A percentile compares a stretch with the other conserved stretches of the same genome.
These are phyloP conservation scores for Aurinia saxatilis DNA, from an alignment of 345 rosid species.

Conservation along the genomic window DNA sequence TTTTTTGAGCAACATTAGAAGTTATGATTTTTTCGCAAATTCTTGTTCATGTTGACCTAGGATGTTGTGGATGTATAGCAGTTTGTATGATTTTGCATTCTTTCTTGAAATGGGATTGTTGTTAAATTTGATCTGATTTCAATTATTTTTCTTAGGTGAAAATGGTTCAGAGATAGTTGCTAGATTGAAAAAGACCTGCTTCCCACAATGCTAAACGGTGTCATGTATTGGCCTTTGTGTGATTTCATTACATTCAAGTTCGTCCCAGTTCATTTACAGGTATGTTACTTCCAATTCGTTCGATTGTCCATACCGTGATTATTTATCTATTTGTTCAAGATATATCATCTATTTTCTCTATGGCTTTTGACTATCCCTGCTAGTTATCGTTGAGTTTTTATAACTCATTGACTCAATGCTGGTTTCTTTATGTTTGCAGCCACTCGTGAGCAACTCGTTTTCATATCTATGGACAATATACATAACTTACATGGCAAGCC, in stretches of 20 bases:
- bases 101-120: not conserved
- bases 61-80: not conserved
- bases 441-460: constrained; percentile 87
- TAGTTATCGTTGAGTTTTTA: not conserved
- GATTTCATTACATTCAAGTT: constrained; percentile 88
- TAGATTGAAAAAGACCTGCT: constrained; percentile 66
- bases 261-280: constrained; percentile 87
- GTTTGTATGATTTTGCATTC: not conserved
- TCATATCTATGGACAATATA: constrained; percentile 88
- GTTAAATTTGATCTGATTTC: not conserved
- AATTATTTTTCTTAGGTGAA: constrained; percentile 55
- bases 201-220: constrained; percentile 66
- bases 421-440: constrained; percentile 36
- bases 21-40: not conserved
- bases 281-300: constrained; percentile 6
- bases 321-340: not conserved
- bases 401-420: not conserved
- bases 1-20: not conserved
- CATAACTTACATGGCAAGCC: constrained; percentile 80
- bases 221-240: constrained; percentile 90
- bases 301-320: not conserved
- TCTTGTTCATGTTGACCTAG: not conserved
- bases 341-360: not conserved
- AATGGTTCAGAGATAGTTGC: constrained; percentile 53
- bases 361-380: not conserved